Percentiles rank a stretch among this genome's conserved stretches.
Conservation (phyloP, 768 basidiomycete species). For the Mrakia hoshinonis region DNA sequence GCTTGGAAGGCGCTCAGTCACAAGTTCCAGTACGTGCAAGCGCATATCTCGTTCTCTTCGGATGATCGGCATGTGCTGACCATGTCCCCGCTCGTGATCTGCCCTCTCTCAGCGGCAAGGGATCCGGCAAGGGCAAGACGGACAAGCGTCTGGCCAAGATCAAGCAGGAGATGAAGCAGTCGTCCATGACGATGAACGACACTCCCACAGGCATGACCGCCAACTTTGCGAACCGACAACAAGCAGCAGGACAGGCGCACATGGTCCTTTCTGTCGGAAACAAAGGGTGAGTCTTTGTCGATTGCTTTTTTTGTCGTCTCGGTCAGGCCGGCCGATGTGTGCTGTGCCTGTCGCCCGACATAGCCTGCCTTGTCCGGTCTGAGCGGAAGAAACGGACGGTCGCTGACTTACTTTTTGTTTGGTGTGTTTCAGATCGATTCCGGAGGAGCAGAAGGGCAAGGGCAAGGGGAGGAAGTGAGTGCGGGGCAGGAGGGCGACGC, state of each 20-base stretch:
- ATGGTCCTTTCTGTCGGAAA: conserved; percentile 62
- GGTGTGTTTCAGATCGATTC: not conserved
- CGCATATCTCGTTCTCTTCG: not conserved
- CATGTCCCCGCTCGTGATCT: not conserved
- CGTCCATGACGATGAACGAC: conserved; percentile 88
- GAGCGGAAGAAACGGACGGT: not conserved
- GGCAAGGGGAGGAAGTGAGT: not conserved
- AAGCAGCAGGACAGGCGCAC: conserved; percentile 90
- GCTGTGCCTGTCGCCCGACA: not conserved
- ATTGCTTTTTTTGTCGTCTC: not conserved
- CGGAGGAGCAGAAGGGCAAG: conserved; percentile 3
- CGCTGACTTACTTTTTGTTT: not conserved
- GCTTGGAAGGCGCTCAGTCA: conserved; percentile 98
- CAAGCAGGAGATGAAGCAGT: conserved; percentile 90
- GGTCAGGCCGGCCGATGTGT: not conserved
- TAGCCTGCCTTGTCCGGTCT: not conserved
- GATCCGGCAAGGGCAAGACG: conserved; percentile 90
- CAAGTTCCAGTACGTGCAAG: conserved; percentile 63
- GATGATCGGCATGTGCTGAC: not conserved
- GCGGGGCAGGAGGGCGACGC: no score
- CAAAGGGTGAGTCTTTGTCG: conserved; percentile 19
- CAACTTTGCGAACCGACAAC: conserved; percentile 86
- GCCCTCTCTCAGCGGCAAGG: conserved; percentile 56
- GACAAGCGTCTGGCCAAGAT: conserved; percentile 95
- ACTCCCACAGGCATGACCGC: conserved; percentile 90